Conservation (phyloP, 2,329 filamentous ascomycete species). For the Lachnellula suecica region DNA sequence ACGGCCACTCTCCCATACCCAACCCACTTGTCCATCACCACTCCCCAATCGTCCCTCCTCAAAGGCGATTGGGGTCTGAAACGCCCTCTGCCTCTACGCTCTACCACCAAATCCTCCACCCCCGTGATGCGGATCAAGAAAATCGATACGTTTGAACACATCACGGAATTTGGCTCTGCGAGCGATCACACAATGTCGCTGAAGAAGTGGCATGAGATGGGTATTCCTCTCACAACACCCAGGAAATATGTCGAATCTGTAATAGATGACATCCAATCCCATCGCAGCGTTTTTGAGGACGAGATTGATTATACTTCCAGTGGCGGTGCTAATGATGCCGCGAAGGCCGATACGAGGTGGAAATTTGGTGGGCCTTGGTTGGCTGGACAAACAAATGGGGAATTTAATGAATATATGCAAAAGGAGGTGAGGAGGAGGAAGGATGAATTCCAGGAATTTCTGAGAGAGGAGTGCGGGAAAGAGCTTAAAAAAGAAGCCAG, state of each 20-base stretch:
- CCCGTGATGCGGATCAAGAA: conserved; percentile 74
- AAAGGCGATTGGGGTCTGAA: conserved; percentile 94
- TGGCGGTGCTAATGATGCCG: conserved; percentile 26
- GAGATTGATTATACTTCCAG: conserved; percentile 51
- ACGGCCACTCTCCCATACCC: conserved; percentile 76
- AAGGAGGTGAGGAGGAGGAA: conserved; percentile 54
- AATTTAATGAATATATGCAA: conserved; percentile 56
- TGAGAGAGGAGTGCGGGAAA: conserved; percentile 49
- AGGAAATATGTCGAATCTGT: conserved; percentile 4
- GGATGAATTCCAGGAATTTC: conserved; percentile 52
- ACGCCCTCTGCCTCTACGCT: conserved; percentile 73
- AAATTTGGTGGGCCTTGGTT: conserved; percentile 68
- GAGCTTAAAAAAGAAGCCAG: conserved; percentile 41
- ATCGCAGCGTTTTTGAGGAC: conserved; percentile 58
- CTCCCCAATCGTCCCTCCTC: conserved; percentile 67
- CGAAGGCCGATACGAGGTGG: conserved; percentile 53
- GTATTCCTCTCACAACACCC: conserved; percentile 65
- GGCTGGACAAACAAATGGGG: conserved; percentile 58
- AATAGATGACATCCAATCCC: conserved; percentile 9
- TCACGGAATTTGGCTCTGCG: conserved; percentile 85
- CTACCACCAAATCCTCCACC: conserved; percentile 69
- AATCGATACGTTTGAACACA: conserved; percentile 81
- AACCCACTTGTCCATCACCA: conserved; percentile 80
- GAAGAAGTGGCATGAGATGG: conserved; percentile 83
- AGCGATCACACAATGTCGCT: conserved; percentile 79